phyloP scores from a whole-genome alignment of 257 asterid species.

The Salvia miltiorrhiza region DNA sequence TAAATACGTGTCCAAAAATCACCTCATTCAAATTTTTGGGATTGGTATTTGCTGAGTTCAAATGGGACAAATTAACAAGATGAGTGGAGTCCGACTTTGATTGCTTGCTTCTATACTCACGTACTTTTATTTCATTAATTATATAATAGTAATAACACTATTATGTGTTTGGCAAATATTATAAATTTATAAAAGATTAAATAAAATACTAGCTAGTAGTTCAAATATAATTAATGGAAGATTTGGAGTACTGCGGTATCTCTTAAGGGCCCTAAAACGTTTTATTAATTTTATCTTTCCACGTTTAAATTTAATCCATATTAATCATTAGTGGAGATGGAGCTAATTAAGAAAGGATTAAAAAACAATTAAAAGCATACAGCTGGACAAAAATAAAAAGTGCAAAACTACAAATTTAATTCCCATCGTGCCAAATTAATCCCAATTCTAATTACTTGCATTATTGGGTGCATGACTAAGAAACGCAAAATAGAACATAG shows the following conservation, averaged over 20 bases:
- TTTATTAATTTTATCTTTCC: not conserved
- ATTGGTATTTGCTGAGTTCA: not conserved
- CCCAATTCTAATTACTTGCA: not conserved
- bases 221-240: not conserved
- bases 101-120: conserved; percentile 9
- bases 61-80: not conserved
- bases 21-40: not conserved
- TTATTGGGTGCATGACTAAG: not conserved
- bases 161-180: not conserved
- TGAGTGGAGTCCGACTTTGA: conserved; percentile 20
- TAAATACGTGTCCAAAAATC: not conserved
- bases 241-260: not conserved
- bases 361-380: conserved; percentile 5
- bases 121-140: not conserved
- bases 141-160: too few species aligned
- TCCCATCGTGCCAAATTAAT: conserved; percentile 4
- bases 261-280: not conserved
- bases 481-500: not conserved
- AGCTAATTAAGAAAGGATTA: not conserved
- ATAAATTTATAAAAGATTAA: not conserved
- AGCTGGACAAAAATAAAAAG: conserved; percentile 13
- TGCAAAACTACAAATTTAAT: conserved; percentile 11
- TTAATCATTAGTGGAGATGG: conserved; percentile 22
- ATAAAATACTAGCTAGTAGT: not conserved
- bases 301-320: not conserved